These are phyloP conservation scores for Tricharina praecox DNA, from an alignment of 495 filamentous ascomycete species.

Conservation along the genomic window DNA sequence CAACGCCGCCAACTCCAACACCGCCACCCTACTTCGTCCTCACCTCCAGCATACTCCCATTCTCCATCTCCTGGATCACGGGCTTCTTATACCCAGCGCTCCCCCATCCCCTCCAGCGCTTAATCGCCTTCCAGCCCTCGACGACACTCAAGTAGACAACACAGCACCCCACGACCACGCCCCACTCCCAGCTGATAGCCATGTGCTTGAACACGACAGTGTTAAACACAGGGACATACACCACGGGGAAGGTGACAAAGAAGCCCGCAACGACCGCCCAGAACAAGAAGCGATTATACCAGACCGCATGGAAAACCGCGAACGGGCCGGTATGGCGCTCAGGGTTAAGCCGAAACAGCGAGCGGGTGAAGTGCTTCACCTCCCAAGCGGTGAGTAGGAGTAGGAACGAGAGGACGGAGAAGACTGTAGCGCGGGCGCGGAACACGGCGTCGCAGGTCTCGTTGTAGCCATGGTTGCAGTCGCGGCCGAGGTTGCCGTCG, in stretches of 20 bases:
- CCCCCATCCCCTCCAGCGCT: constrained; percentile 27
- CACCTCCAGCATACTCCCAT: no score
- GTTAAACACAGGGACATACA: constrained; percentile 42
- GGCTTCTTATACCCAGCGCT: constrained; percentile 7
- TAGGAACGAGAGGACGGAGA: constrained; percentile 45
- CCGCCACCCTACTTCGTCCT: no score
- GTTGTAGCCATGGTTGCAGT: constrained; percentile 37
- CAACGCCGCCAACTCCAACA: no score
- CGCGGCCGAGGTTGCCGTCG: constrained; percentile 31
- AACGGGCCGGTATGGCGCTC: constrained; percentile 30
- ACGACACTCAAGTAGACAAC: constrained; percentile 33
- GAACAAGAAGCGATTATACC: constrained; percentile 42
- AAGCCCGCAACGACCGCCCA: constrained; percentile 40
- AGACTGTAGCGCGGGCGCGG: constrained; percentile 54
- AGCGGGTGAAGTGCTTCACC: constrained; percentile 39
- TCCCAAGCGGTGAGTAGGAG: constrained; percentile 43
- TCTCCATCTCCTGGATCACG: not conserved
- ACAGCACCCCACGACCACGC: constrained; percentile 35
- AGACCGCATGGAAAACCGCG: constrained; percentile 35
- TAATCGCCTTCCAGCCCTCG: constrained; percentile 39
- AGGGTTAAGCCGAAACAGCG: constrained; percentile 38
- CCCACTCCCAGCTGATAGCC: constrained; percentile 43
- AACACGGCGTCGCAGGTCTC: constrained; percentile 35
- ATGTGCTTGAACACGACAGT: constrained; percentile 39
- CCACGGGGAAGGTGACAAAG: constrained; percentile 38